These are phyloP conservation scores for Berberis vulgaris DNA, from an alignment of 164 flowering plant genomes.

Conservation along the genomic window DNA sequence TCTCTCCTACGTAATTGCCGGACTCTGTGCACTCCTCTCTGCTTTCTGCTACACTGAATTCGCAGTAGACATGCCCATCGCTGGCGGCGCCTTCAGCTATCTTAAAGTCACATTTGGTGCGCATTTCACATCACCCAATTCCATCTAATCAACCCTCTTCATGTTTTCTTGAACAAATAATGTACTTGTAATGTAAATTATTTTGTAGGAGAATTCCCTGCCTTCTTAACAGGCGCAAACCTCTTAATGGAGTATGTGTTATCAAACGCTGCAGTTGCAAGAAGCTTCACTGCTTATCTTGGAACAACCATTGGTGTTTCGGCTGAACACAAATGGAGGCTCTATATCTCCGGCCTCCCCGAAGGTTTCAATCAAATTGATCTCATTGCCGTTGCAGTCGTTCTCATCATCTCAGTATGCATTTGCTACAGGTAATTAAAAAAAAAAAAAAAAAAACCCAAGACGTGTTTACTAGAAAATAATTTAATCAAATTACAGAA, in stretches of 20 bases:
- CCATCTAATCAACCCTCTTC: neutral
- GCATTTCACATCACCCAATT: neutral
- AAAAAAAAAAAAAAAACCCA: neutral
- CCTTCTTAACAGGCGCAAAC: slow-evolving; percentile 61
- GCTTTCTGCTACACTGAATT: slow-evolving; percentile 94
- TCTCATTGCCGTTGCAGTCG: slow-evolving; percentile 46
- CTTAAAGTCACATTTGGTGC: slow-evolving; percentile 80
- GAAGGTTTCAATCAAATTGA: slow-evolving; percentile 56
- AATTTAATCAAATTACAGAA: neutral
- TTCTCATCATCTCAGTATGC: slow-evolving; percentile 37
- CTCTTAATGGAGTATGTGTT: slow-evolving; percentile 69
- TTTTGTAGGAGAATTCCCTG: slow-evolving; percentile 62
- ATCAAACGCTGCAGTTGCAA: slow-evolving; percentile 70
- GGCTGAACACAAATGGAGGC: slow-evolving; percentile 36
- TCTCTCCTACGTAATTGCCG: slow-evolving; percentile 79
- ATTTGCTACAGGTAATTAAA: slow-evolving; percentile 55
- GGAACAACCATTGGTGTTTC: slow-evolving; percentile 40
- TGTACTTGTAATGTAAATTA: neutral
- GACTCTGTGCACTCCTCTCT: slow-evolving; percentile 83
- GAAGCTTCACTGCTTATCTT: slow-evolving; percentile 60
- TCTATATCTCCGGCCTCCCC: slow-evolving; percentile 33
- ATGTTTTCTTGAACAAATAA: neutral
- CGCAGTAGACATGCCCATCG: slow-evolving; percentile 88
- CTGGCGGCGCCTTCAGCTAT: slow-evolving; percentile 92
- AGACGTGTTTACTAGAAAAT: no score